Evolutionary conservation across 768 basidiomycete species (phyloP).

Genomic region (Piloderma croceum): DNA sequence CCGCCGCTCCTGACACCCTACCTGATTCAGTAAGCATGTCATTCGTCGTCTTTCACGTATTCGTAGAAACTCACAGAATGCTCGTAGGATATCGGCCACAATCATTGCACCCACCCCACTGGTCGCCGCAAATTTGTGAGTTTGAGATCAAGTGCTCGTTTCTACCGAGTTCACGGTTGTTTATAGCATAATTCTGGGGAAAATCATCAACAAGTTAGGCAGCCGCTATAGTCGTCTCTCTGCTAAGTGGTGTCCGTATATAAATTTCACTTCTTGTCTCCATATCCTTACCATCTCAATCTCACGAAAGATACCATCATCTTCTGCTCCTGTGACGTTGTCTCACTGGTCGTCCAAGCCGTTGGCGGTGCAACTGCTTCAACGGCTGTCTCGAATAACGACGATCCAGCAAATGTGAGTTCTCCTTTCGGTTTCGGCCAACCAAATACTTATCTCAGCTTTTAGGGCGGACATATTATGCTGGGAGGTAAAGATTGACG

Average conservation of each 20-base stretch:
- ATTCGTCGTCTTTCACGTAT: not conserved
- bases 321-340: slow-evolving; percentile 9
- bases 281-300: not conserved
- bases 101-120: slow-evolving; percentile 54
- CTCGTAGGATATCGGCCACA: slow-evolving; percentile 23
- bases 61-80: not conserved
- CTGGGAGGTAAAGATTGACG: too few relatives aligned
- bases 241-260: slow-evolving; percentile 34
- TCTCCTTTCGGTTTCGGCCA: slow-evolving; percentile 1
- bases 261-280: not conserved
- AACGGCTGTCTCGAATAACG: not conserved
- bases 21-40: slow-evolving; percentile 31
- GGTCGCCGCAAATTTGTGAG: slow-evolving; percentile 54
- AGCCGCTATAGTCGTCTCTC: slow-evolving; percentile 44
- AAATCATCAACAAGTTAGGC: slow-evolving; percentile 40
- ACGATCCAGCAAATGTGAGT: not conserved
- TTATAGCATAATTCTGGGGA: slow-evolving; percentile 45
- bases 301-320: not conserved
- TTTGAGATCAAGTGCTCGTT: too few relatives aligned
- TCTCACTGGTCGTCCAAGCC: slow-evolving; percentile 23
- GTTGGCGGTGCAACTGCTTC: slow-evolving; percentile 20
- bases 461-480: slow-evolving; percentile 16
- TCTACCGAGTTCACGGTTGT: too few relatives aligned
- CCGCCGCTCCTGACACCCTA: slow-evolving; percentile 22
- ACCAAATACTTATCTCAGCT: not conserved